Base-by-base conservation (phyloP, 2,329 filamentous ascomycete species). In the Sporothrix phasma region DNA sequence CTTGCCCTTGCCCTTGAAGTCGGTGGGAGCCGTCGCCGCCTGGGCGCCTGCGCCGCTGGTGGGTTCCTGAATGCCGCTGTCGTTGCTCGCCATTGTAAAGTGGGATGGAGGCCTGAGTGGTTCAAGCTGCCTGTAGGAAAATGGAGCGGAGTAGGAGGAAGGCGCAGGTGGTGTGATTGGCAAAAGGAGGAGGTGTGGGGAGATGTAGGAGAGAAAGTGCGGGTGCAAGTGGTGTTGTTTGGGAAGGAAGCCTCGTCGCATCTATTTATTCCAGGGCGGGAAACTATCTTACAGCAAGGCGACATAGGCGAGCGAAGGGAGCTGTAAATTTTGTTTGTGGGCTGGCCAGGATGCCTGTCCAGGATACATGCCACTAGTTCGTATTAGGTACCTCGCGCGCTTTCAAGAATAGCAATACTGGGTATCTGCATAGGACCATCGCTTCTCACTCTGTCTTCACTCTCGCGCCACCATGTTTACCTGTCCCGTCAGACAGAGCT, bases 1-100 rank as follows among this genome's bases (percentile, higher is more conserved):
- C 81, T 96, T 96, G 79, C 91, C 91, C 82, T 96, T 96, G 77
- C 90, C 90, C 72, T 85, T 81, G 67, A 79, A 74, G 62, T 71
- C 70, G 58, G 64, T 63, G 51, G 66, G 67, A 43, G 67, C 63
- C 72, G 70, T 61, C 70, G 60, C 66, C 65, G 63, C 51, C 51
- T 65, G 49, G 51, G 45, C 65, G 68, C 72, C 73, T 24, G 54
- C 67, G 74, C 73, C 61, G 71, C 67, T 66, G 73, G 79, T 72
- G 72, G 77, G 71, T 71, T 79, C 76, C 71, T 78, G 72, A 64
- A 81, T 76, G 68, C 76, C 76, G 76, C 81, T 82, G 69, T 80
- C 76, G 71, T 74, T 72, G 68, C 80, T 75, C 80, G 72, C 65
- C 69, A 84, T 81, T 72, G 69, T 74, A 17, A 62, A n/a, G 26